A percentile compares a stretch with the other conserved stretches of the same genome.
phyloP scores from a whole-genome alignment of 768 basidiomycete species.

The Sporobolomyces pararoseus region DNA sequence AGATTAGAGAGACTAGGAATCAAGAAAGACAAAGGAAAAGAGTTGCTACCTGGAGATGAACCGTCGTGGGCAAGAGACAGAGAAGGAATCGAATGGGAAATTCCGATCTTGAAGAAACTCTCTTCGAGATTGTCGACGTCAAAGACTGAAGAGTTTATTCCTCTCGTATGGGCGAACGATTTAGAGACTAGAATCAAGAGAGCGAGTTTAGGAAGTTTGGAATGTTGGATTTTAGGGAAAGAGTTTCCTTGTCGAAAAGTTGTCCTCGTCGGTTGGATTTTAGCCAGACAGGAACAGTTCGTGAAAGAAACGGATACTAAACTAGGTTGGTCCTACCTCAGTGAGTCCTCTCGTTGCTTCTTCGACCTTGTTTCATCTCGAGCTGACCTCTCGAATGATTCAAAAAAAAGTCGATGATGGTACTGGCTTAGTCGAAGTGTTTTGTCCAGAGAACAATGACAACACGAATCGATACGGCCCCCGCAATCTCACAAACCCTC shows the following conservation, averaged over 20 bases:
- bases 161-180: slow-evolving; percentile 18
- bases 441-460: not conserved
- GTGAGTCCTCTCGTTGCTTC: slow-evolving; percentile 3
- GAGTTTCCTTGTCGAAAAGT: slow-evolving; percentile 26
- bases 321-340: not conserved
- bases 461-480: too few species aligned
- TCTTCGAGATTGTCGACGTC: not conserved
- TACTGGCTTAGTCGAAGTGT: slow-evolving; percentile 18
- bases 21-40: not conserved
- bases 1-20: not conserved
- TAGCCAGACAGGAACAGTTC: too few species aligned
- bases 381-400: not conserved
- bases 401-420: slow-evolving; percentile 33
- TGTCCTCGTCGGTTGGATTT: slow-evolving; percentile 23
- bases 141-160: not conserved
- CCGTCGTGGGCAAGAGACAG: slow-evolving; percentile 1
- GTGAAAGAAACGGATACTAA: slow-evolving; percentile 20
- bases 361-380: too few species aligned
- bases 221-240: slow-evolving; percentile 24
- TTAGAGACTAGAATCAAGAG: not conserved
- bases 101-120: not conserved
- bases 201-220: not conserved
- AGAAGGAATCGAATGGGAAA: slow-evolving; percentile 4
- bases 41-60: not conserved
- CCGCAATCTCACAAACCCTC: not conserved